A percentile compares a stretch with the other conserved stretches of the same genome.
These are phyloP conservation scores for Ceratobasidium theobromae DNA, from an alignment of 1,284 basidiomycete genomes.

Conservation along the genomic window DNA sequence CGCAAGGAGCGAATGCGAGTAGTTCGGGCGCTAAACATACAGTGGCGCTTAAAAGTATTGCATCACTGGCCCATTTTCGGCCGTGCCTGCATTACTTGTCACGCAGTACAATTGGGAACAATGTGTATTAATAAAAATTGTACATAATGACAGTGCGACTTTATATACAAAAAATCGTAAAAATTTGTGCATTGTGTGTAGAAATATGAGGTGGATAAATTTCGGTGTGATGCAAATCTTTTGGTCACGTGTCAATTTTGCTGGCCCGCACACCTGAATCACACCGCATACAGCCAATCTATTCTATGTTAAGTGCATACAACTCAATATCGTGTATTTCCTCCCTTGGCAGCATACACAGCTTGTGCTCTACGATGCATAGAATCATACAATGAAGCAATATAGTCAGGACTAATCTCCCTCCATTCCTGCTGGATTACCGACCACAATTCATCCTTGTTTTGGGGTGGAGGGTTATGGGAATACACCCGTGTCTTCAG, in stretches of 20 bases:
- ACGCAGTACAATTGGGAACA: not conserved
- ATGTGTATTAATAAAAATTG: not conserved
- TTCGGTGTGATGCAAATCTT: no score
- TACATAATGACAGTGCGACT: not conserved
- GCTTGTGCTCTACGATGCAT: slow-evolving; percentile 2
- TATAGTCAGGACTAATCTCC: not conserved
- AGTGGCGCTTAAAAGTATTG: not conserved
- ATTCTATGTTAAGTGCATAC: not conserved
- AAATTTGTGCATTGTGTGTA: no score
- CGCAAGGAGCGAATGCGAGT: no score
- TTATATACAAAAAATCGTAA: no score
- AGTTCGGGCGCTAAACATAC: no score
- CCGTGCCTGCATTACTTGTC: not conserved
- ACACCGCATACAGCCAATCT: not conserved
- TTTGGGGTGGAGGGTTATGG: not conserved
- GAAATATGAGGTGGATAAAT: no score
- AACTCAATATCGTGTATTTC: slow-evolving; percentile 11
- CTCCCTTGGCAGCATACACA: not conserved
- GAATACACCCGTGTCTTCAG: not conserved
- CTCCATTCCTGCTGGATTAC: slow-evolving; percentile 6
- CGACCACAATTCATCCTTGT: not conserved
- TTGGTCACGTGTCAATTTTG: not conserved
- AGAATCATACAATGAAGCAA: slow-evolving; percentile 8
- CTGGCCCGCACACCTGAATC: not conserved
- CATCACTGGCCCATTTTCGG: not conserved